These are phyloP conservation scores for Sugiyamaella boreocaroliniensis DNA, from an alignment of 805 yeast species.

Conservation along the genomic window DNA sequence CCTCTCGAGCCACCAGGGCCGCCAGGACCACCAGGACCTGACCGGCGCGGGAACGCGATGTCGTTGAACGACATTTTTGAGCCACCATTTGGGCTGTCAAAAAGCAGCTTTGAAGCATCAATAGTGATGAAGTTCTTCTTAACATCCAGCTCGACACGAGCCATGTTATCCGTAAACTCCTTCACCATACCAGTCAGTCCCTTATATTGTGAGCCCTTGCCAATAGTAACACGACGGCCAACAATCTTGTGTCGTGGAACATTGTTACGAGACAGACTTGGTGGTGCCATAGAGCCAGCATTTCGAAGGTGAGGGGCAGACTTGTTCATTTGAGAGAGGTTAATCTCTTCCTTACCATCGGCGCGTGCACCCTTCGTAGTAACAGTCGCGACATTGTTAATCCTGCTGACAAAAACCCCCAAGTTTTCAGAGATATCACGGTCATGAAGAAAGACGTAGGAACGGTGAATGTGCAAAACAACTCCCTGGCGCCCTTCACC, in stretches of 20 bases:
- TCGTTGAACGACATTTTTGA: neutral
- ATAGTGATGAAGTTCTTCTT: conserved; percentile 83
- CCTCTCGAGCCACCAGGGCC: conserved; percentile 15
- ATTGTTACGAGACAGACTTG: conserved; percentile 23
- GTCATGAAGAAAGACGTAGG: conserved; percentile 70
- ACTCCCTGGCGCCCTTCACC: conserved; percentile 88
- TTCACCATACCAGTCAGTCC: conserved; percentile 90
- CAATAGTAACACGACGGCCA: conserved; percentile 77
- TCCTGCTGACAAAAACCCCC: conserved; percentile 81
- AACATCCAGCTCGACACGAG: conserved; percentile 90
- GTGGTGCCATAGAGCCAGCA: conserved; percentile 38
- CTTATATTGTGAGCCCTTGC: conserved; percentile 85
- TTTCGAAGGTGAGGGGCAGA: conserved; percentile 33
- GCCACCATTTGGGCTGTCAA: conserved; percentile 35
- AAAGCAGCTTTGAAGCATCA: conserved; percentile 69
- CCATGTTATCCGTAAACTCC: conserved; percentile 87
- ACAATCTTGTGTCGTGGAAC: conserved; percentile 66
- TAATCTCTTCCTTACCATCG: conserved; percentile 34
- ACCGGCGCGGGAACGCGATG: conserved; percentile 8
- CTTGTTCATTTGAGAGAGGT: conserved; percentile 80
- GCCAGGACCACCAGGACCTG: conserved; percentile 27
- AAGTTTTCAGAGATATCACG: conserved; percentile 75
- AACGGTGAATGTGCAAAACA: conserved; percentile 79
- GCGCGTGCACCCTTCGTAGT: conserved; percentile 71
- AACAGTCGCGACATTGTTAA: conserved; percentile 71